These are phyloP conservation scores for Glarea lozoyensis DNA, from an alignment of 495 filamentous ascomycete species.

Conservation along the genomic window DNA sequence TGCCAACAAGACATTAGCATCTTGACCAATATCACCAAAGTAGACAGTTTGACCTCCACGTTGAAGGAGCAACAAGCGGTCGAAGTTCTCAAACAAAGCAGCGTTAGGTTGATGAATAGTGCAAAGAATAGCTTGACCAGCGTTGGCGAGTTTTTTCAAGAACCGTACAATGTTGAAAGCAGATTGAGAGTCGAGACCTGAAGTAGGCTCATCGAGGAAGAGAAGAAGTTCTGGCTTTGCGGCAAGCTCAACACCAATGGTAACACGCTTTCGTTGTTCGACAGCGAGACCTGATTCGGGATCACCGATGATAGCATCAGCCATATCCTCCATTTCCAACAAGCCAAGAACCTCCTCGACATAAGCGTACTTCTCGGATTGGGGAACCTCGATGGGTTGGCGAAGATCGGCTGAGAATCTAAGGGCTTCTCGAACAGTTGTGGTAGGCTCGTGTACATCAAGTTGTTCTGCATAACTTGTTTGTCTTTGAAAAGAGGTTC, in stretches of 20 bases:
- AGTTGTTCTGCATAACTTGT: conserved; percentile 87
- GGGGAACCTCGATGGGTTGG: conserved; percentile 29
- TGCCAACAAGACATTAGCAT: conserved; percentile 48
- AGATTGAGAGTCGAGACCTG: conserved; percentile 74
- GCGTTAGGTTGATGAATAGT: conserved; percentile 91
- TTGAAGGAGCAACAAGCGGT: conserved; percentile 56
- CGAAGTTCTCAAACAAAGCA: conserved; percentile 76
- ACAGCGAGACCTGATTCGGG: conserved; percentile 72
- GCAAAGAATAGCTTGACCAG: conserved; percentile 82
- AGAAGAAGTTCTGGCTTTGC: conserved; percentile 78
- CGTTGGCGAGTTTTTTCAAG: conserved; percentile 70
- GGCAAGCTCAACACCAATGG: conserved; percentile 82
- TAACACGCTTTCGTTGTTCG: conserved; percentile 86
- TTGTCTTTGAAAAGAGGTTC: conserved; percentile 64
- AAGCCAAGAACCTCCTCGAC: conserved; percentile 51
- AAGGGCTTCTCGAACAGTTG: conserved; percentile 39
- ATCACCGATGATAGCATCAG: conserved; percentile 75
- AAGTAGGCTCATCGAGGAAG: conserved; percentile 88
- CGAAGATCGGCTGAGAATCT: conserved; percentile 39
- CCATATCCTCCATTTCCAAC: conserved; percentile 70
- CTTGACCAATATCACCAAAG: conserved; percentile 61
- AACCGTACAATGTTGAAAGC: conserved; percentile 89
- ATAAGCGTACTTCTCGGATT: conserved; percentile 49
- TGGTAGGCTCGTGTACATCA: conserved; percentile 62
- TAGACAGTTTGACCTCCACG: conserved; percentile 66